Conservation (phyloP, 208 protist genomes). For the Angomonas ambiguus region DNA sequence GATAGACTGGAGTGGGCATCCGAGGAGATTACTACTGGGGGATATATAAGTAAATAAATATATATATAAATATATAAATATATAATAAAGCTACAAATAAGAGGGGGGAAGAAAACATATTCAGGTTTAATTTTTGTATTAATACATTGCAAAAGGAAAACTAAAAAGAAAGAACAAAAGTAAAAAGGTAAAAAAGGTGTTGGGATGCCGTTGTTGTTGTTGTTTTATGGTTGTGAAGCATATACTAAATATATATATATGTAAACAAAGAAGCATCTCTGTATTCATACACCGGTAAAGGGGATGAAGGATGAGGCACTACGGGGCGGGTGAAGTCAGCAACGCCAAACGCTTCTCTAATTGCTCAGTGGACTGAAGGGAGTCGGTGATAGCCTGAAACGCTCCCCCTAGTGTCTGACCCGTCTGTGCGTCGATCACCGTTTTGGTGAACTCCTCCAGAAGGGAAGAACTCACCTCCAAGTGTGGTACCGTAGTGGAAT, state of each 20-base stretch:
- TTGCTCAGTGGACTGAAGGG: background rate
- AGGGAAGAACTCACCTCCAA: too few relatives aligned
- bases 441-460: background rate
- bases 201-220: slow-evolving; percentile 8
- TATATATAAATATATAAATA: slow-evolving; percentile 5
- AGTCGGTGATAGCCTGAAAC: background rate
- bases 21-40: slow-evolving; percentile 1
- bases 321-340: too few relatives aligned
- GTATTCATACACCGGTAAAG: too few relatives aligned
- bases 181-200: background rate
- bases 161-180: background rate
- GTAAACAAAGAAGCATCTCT: too few relatives aligned
- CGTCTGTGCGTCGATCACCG: background rate
- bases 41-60: slow-evolving; percentile 12
- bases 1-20: slow-evolving; percentile 59
- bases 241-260: too few relatives aligned
- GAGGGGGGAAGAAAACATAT: background rate
- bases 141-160: background rate
- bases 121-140: background rate
- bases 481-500: too few relatives aligned
- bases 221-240: background rate
- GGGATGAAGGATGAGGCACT: too few relatives aligned
- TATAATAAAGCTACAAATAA: slow-evolving; percentile 7
- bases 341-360: too few relatives aligned
- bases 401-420: background rate